Base-by-base conservation (phyloP, 768 basidiomycete species). In the Mycena maculata region DNA sequence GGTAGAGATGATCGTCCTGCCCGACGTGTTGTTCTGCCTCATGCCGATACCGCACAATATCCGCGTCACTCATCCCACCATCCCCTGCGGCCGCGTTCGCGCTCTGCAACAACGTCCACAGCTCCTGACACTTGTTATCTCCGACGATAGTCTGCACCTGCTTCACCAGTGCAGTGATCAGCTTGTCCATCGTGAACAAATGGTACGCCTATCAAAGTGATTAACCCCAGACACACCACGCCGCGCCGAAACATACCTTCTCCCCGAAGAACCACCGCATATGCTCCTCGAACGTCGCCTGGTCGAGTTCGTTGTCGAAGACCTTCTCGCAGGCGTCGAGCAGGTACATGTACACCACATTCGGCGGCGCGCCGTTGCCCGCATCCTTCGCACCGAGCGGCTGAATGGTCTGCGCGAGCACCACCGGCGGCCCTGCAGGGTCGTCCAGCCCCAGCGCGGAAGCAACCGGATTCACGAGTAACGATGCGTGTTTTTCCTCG, bases 241-340 rank as follows among this genome's bases (percentile, higher is more conserved):
- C 8, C 36, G 28, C 16, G 25, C 57, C 65, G 41, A 67, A 52
- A 58, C 84, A 68, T 78, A 92, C 92, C 86, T 90, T 91, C 67
- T 89, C 94, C 33, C 94, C 93, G 81, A 95, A 96, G 81, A 96
- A 93, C 88, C 94, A 94, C 69, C 98, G 83, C 89, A 98, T 89
- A 74, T 95, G 94, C 76, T 99, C 98, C 77, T 99, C 97, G 73
- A 96, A 99, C 23, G 90, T 88, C n/a, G 86, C 81, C 75, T 92
- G 93, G 77, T 99, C 98, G 65, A 99, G 84, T 75, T 99, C 96
- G 68, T 88, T 91, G 73, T 95, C 95, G 75, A 99, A 98, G 44
- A 97, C 78, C 83, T 93, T 94, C 79, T 99, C 97, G 76, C 94
- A 95, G 12, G 94, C 92, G 63, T 91, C 93, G 36, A 99, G 82